These are phyloP conservation scores for Rhododendron williamsianum DNA, from an alignment of 148 eudicot genomes.

Conservation along the genomic window DNA sequence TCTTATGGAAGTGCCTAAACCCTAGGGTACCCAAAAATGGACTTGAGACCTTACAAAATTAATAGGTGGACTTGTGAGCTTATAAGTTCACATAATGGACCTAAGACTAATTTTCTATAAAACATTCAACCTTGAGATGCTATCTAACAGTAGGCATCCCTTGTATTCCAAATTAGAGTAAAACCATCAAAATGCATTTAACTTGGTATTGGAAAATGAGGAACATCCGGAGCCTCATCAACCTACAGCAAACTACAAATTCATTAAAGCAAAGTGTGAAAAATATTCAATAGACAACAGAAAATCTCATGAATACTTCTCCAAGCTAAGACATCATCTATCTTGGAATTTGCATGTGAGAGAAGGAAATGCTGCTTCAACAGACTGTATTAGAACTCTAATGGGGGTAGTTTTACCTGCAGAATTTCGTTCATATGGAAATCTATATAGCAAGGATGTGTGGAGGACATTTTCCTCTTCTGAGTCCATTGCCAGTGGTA, in stretches of 20 bases:
- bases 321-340: not conserved
- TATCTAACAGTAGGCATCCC: not conserved
- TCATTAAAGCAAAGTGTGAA: not conserved
- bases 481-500: not conserved
- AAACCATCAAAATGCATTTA: not conserved
- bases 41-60: too few relatives aligned
- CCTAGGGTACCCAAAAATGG: too few relatives aligned
- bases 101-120: not conserved
- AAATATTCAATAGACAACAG: conserved; percentile 4
- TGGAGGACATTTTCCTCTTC: not conserved
- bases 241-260: not conserved
- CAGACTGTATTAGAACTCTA: not conserved
- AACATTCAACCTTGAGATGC: not conserved
- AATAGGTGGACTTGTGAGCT: too few relatives aligned
- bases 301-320: not conserved
- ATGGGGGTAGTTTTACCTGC: not conserved
- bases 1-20: too few relatives aligned
- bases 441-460: not conserved
- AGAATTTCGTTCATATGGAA: not conserved
- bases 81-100: too few relatives aligned
- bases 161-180: conserved; percentile 1
- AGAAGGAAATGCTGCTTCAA: not conserved
- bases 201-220: not conserved
- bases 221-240: not conserved
- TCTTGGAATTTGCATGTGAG: not conserved